Conservation (phyloP, 1,284 basidiomycete genomes). For the Wolfiporia cocos region DNA sequence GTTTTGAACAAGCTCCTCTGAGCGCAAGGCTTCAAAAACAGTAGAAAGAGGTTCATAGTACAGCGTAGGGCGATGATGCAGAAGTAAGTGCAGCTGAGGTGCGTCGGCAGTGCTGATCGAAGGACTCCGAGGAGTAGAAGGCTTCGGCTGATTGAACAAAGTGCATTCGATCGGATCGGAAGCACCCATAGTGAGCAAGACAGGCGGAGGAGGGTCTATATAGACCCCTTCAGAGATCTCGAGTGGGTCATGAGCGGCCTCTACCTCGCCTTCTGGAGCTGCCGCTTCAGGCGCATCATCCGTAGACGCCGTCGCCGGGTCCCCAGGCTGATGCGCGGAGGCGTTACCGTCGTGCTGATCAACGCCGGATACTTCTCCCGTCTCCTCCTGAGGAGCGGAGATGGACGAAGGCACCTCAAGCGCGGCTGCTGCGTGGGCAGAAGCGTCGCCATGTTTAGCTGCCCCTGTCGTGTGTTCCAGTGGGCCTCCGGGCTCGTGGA, state of each 20-base stretch:
- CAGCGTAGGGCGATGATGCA: slow-evolving; percentile 56
- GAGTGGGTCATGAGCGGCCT: slow-evolving; percentile 38
- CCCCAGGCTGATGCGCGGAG: no score
- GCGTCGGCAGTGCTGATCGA: slow-evolving; percentile 16
- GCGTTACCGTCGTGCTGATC: background rate
- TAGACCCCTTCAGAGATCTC: slow-evolving; percentile 67
- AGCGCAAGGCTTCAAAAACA: slow-evolving; percentile 63
- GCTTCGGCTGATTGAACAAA: slow-evolving; percentile 51
- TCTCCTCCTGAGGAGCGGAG: no score
- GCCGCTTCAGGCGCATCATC: background rate
- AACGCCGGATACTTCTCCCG: background rate
- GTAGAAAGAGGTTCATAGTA: slow-evolving; percentile 67
- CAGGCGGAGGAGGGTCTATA: slow-evolving; percentile 70
- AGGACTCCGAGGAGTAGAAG: slow-evolving; percentile 22
- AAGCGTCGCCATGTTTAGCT: no score
- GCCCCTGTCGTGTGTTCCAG: no score
- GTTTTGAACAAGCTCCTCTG: slow-evolving; percentile 44
- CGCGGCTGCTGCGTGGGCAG: no score
- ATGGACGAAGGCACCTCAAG: no score
- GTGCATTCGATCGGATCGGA: slow-evolving; percentile 37
- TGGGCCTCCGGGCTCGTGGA: no score
- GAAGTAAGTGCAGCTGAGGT: slow-evolving; percentile 30
- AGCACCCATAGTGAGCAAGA: slow-evolving; percentile 46
- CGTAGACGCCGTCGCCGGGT: no score
- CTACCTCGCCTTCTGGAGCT: background rate